Conservation (phyloP, 805 yeast species). For the Monosporozyma aquatica region DNA sequence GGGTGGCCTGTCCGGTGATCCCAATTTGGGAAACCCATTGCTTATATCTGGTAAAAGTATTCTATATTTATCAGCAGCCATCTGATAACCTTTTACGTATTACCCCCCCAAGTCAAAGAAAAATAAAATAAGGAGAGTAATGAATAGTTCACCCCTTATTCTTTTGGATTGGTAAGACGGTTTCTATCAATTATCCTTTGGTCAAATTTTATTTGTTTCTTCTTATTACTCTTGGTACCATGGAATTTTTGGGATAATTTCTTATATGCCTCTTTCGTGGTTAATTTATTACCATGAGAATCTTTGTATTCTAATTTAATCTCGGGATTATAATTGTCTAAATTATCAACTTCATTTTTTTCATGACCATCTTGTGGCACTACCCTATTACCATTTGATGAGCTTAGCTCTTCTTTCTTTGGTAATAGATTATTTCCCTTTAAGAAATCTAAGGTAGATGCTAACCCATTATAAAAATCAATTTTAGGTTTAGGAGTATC, state of each 20-base stretch:
- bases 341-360: no score
- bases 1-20: no score
- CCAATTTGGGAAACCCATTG: no score
- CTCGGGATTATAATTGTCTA: constrained; percentile 35
- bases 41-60: no score
- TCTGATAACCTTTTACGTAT: no score
- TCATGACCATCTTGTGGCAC: not conserved
- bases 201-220: constrained; percentile 18
- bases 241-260: constrained; percentile 71
- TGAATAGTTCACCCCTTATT: no score
- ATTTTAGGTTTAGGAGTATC: constrained; percentile 5
- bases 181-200: constrained; percentile 19
- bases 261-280: constrained; percentile 67
- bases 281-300: constrained; percentile 48
- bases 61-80: no score
- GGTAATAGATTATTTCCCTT: constrained; percentile 1
- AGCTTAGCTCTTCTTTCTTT: not conserved
- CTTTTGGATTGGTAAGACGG: not conserved
- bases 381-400: not conserved
- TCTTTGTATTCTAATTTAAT: constrained; percentile 50
- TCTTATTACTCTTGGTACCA: constrained; percentile 37
- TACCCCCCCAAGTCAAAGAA: no score
- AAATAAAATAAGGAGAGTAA: no score
- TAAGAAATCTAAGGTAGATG: constrained; percentile 22
- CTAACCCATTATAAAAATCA: constrained; percentile 24